Conservation (phyloP, 352 stramenopile genomes). For the Globisporangium cystogenes region DNA sequence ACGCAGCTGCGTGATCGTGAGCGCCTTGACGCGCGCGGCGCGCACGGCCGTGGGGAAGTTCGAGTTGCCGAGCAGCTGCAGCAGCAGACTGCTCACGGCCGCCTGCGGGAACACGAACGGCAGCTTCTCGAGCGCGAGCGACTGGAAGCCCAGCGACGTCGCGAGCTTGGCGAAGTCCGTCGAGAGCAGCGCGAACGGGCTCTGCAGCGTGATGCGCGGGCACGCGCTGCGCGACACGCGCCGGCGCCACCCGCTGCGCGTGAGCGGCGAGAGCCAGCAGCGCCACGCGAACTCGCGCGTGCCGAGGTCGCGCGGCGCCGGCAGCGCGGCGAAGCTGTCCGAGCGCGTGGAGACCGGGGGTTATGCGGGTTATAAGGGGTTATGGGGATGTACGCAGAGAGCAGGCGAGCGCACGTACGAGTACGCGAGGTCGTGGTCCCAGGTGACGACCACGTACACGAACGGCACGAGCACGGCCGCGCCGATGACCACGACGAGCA, state of each 20-base stretch:
- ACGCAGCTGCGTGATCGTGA: slow-evolving; percentile 74
- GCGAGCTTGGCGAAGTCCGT: slow-evolving; percentile 79
- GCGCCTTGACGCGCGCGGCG: slow-evolving; percentile 46
- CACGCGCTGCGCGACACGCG: slow-evolving; percentile 49
- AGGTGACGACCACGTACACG: slow-evolving; percentile 63
- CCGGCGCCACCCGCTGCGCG: slow-evolving; percentile 47
- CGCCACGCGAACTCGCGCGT: slow-evolving; percentile 79
- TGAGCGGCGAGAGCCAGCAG: slow-evolving; percentile 57
- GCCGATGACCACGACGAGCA: slow-evolving; percentile 40
- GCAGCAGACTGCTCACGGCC: slow-evolving; percentile 48
- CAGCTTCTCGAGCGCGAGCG: slow-evolving; percentile 60
- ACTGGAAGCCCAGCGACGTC: slow-evolving; percentile 61
- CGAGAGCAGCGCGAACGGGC: slow-evolving; percentile 61
- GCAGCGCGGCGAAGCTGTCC: slow-evolving; percentile 51
- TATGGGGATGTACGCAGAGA: neutral
- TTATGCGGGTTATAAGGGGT: no score
- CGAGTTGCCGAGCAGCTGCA: slow-evolving; percentile 80
- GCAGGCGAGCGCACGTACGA: slow-evolving; percentile 21
- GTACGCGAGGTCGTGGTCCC: slow-evolving; percentile 71
- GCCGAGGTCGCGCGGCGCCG: slow-evolving; percentile 62
- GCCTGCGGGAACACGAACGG: slow-evolving; percentile 78
- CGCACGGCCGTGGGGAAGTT: slow-evolving; percentile 63
- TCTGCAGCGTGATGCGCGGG: slow-evolving; percentile 71
- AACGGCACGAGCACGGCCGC: slow-evolving; percentile 53
- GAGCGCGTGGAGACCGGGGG: neutral